Conservation (phyloP, 106 monocot species). For the Gastrodia elata region DNA sequence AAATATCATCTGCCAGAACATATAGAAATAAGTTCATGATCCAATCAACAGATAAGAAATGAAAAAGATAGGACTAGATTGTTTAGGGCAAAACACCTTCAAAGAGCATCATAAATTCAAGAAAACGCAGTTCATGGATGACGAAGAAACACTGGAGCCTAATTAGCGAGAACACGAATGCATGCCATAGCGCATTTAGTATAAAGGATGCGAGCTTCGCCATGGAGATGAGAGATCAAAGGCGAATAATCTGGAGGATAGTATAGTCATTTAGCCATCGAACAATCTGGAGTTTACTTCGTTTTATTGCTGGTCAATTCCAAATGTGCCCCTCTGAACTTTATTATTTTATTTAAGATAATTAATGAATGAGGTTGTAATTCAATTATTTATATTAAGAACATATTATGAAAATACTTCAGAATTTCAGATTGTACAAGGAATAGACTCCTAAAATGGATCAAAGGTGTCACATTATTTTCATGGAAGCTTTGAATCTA, state of each 20-base stretch:
- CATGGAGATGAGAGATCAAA: neutral
- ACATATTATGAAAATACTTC: too few species aligned
- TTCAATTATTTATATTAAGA: too few species aligned
- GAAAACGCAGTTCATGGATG: neutral
- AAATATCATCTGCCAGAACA: neutral
- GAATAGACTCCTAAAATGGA: too few species aligned
- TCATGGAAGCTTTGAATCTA: too few species aligned
- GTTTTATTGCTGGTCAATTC: too few species aligned
- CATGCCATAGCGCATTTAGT: neutral
- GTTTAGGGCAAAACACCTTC: neutral
- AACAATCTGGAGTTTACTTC: neutral
- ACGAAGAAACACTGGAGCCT: neutral
- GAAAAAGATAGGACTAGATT: neutral
- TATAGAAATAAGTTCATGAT: neutral
- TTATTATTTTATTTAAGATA: too few species aligned
- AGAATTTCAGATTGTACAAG: too few species aligned
- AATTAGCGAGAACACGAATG: neutral
- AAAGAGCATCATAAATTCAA: neutral
- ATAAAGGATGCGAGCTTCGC: neutral
- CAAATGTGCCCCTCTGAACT: too few species aligned
- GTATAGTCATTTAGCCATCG: neutral
- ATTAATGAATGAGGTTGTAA: too few species aligned
- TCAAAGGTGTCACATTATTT: too few species aligned
- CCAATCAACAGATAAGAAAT: neutral
- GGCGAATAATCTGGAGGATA: neutral